phyloP scores from a whole-genome alignment of 2,329 filamentous ascomycete species.

The Penicillium freii region DNA sequence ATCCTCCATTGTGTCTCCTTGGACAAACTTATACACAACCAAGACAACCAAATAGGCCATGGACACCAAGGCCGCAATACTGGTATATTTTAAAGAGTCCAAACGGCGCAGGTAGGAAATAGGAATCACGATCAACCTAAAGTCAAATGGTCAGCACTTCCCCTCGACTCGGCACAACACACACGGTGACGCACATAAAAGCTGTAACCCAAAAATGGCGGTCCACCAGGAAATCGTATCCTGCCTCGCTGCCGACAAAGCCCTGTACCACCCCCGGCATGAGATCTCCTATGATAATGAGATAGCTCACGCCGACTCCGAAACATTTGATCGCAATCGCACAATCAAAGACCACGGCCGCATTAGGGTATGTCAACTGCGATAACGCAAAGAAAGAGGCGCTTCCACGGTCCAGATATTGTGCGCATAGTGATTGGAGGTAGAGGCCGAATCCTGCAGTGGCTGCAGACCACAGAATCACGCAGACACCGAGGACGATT shows the following conservation, averaged over 20 bases:
- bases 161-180: background rate
- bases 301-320: slow-evolving; percentile 92
- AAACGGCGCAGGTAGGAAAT: slow-evolving; percentile 86
- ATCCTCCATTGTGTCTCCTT: slow-evolving; percentile 70
- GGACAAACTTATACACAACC: slow-evolving; percentile 86
- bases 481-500: slow-evolving; percentile 74
- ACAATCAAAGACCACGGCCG: slow-evolving; percentile 89
- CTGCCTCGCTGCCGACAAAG: slow-evolving; percentile 64
- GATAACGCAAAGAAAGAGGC: slow-evolving; percentile 96
- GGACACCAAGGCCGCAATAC: slow-evolving; percentile 82
- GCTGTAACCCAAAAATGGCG: slow-evolving; percentile 96
- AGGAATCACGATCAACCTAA: slow-evolving; percentile 84
- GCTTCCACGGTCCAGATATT: slow-evolving; percentile 84
- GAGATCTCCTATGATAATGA: slow-evolving; percentile 97
- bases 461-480: slow-evolving; percentile 88
- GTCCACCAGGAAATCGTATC: slow-evolving; percentile 74
- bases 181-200: slow-evolving; percentile 66
- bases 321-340: slow-evolving; percentile 98
- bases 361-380: slow-evolving; percentile 94
- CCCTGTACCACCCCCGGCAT: slow-evolving; percentile 93
- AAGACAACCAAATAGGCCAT: slow-evolving; percentile 93
- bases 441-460: slow-evolving; percentile 92
- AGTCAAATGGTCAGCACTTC: background rate
- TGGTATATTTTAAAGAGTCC: slow-evolving; percentile 97
- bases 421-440: slow-evolving; percentile 86